Base-by-base conservation (phyloP, 306 rosid species). In the Trifolium pratense region DNA sequence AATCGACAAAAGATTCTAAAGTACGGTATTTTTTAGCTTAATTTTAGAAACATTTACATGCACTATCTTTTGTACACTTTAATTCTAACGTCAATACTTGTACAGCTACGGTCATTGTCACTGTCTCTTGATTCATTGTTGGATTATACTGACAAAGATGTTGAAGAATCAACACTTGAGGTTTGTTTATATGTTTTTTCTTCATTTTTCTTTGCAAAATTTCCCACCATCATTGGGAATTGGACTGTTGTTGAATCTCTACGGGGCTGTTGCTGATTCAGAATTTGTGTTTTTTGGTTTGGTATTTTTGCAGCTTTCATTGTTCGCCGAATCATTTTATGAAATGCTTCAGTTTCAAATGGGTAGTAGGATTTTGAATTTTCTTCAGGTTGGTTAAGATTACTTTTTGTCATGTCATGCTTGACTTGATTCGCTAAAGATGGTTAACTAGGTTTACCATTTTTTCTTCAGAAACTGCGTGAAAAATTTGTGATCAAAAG, bases 271-370 rank as follows among this genome's bases (percentile, higher is more conserved):
- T 34, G 53, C 69, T 42, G 56, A 65, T 72, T 42, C 51, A 39
- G 0, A 64, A 51, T 57, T 25, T 37, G 39, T 56, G 43, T 53
- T 75, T 75, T 29, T 57, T 63, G 59, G 20, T 55, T 55, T 60
- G 67, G 69, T 72, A 75, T 71, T 79, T 66, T 70, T 83, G 86
- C 88, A 91, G 97, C 86, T 95, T 72, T 95, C 97, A 42, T 81
- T 95, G 78, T 91, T 95, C 85, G 96, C 97, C 4, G 99, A 95
- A 79, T 80, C 97, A n/a, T 82, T 91, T 26, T 80, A 86, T 88
- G 99, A 95, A 89, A 95, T 91, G 99, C 91, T 95, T 84, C 99
- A 95, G 82, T 92, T 83, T 86, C 97, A 88, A 86, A 90, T 95
- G 97, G 99, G 99, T 58, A 73, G 80, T 81, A 87, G 86, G 51